Conservation (phyloP, 768 basidiomycete species). For the Tylopilus sp. region DNA sequence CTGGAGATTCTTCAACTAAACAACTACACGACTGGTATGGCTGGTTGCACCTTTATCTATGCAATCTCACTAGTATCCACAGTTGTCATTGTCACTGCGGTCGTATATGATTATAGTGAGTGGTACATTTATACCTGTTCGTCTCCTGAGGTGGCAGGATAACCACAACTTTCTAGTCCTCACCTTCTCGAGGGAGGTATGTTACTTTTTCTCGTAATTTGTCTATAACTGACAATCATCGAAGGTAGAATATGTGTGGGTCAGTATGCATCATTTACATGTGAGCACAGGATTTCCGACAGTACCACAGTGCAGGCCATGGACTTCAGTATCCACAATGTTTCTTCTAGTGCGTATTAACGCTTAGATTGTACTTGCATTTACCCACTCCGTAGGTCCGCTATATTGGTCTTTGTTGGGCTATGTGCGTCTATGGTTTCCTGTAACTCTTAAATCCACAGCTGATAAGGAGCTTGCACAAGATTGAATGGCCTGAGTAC, state of each 20-base stretch:
- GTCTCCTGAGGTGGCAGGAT: no score
- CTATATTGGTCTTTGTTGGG: not conserved
- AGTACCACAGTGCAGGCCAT: not conserved
- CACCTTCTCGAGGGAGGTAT: conserved; percentile 7
- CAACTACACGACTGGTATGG: not conserved
- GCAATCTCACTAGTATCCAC: not conserved
- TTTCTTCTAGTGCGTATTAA: conserved; percentile 5
- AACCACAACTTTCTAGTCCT: not conserved
- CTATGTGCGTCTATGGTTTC: not conserved
- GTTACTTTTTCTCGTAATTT: no score
- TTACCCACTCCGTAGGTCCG: not conserved
- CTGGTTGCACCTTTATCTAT: not conserved
- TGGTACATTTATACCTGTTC: no score
- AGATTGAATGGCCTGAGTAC: not conserved
- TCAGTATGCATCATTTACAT: not conserved
- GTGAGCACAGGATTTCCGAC: not conserved
- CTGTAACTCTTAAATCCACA: not conserved
- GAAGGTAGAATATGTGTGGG: conserved; percentile 20
- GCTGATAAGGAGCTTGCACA: not conserved
- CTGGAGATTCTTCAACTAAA: not conserved
- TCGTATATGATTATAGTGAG: not conserved
- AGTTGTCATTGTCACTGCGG: not conserved
- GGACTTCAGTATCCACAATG: conserved; percentile 12
- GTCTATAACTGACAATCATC: not conserved
- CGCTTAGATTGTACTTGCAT: not conserved